phyloP scores from a whole-genome alignment of 441 rosid species.

The Raphanus hybrid region DNA sequence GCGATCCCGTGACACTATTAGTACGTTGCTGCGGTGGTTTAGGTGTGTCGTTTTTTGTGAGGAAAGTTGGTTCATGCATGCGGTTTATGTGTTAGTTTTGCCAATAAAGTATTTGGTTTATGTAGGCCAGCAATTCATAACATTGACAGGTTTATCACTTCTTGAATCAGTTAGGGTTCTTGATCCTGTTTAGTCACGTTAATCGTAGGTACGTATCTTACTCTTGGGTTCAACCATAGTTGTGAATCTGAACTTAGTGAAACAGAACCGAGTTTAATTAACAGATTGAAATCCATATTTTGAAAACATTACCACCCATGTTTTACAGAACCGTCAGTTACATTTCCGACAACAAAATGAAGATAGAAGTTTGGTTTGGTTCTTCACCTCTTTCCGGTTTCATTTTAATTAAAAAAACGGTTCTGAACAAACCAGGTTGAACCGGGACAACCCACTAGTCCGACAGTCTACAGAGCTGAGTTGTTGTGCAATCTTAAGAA shows the following conservation, averaged over 20 bases:
- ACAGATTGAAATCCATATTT: neutral
- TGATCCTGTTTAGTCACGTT: slow-evolving; percentile 15
- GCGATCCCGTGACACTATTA: slow-evolving; percentile 19
- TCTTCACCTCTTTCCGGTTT: slow-evolving; percentile 5
- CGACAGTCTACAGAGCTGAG: neutral
- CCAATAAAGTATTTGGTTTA: slow-evolving; percentile 11
- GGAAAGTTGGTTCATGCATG: neutral
- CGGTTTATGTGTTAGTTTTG: slow-evolving; percentile 15
- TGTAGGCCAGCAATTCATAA: slow-evolving; percentile 8
- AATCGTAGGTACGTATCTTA: neutral
- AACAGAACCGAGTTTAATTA: slow-evolving; percentile 19
- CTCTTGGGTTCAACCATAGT: neutral
- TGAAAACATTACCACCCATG: neutral
- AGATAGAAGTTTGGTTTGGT: slow-evolving; percentile 2
- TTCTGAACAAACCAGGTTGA: slow-evolving; percentile 1
- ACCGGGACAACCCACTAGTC: neutral
- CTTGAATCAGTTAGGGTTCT: slow-evolving; percentile 9
- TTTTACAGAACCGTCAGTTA: slow-evolving; percentile 8
- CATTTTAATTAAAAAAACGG: neutral
- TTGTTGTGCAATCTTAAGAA: slow-evolving; percentile 15
- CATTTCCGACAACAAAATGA: slow-evolving; percentile 6
- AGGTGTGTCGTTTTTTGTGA: neutral
- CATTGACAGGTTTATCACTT: slow-evolving; percentile 20
- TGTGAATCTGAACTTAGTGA: slow-evolving; percentile 20
- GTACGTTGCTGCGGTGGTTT: slow-evolving; percentile 20